phyloP scores from a whole-genome alignment of 179 eudicot genomes.

The Spergularia azorica region DNA sequence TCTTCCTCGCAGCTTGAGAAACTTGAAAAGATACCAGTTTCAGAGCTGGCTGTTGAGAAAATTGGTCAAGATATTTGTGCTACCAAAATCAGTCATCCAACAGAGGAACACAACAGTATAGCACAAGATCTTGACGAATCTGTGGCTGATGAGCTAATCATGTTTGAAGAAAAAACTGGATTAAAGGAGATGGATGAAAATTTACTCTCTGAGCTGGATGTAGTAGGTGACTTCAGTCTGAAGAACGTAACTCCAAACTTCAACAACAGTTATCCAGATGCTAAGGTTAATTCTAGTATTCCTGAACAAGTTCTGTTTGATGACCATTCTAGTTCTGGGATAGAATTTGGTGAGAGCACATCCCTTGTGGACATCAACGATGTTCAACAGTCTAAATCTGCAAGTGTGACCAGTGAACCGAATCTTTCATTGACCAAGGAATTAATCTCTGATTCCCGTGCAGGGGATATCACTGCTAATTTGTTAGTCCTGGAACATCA shows the following conservation, averaged over 20 bases:
- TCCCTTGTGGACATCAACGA: slow-evolving; percentile 22
- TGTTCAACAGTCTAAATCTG: slow-evolving; percentile 27
- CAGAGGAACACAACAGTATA: slow-evolving; percentile 19
- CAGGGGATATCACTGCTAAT: slow-evolving; percentile 21
- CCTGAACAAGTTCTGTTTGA: slow-evolving; percentile 23
- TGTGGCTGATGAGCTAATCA: slow-evolving; percentile 29
- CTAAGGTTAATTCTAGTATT: slow-evolving; percentile 20
- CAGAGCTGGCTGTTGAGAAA: slow-evolving; percentile 22
- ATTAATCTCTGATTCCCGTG: slow-evolving; percentile 20
- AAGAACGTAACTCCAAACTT: slow-evolving; percentile 31
- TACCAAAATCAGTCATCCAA: slow-evolving; percentile 15
- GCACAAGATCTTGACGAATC: slow-evolving; percentile 25
- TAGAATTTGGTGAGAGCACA: slow-evolving; percentile 30
- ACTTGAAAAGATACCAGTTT: slow-evolving; percentile 22
- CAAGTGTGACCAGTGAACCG: slow-evolving; percentile 19
- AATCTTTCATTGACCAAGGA: slow-evolving; percentile 23
- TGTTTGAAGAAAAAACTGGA: slow-evolving; percentile 39
- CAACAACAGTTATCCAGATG: slow-evolving; percentile 24
- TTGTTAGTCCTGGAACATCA: slow-evolving; percentile 39
- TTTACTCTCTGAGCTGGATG: slow-evolving; percentile 67
- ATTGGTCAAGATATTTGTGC: slow-evolving; percentile 21
- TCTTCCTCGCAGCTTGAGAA: slow-evolving; percentile 25
- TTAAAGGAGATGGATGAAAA: slow-evolving; percentile 64
- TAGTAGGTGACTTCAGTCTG: slow-evolving; percentile 71
- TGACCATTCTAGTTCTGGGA: slow-evolving; percentile 20